Conservation (phyloP, 768 basidiomycete species). For the Tulasnella sp. region DNA sequence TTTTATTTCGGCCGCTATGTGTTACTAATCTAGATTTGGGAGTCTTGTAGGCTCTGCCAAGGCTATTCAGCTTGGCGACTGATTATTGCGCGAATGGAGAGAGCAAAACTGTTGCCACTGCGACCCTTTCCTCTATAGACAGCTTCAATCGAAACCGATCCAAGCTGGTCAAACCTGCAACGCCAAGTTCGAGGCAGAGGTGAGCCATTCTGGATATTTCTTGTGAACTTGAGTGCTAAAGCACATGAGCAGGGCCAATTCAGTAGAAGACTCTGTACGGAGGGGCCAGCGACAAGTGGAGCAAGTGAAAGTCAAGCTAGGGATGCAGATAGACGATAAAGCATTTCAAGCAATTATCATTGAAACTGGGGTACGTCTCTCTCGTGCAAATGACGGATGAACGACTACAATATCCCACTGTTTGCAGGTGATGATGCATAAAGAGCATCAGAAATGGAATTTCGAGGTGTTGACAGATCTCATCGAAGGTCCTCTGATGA, state of each 20-base stretch:
- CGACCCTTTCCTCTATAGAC: conserved; percentile 77
- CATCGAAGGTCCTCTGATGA: conserved; percentile 83
- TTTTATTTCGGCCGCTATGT: neutral
- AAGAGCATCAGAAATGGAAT: conserved; percentile 86
- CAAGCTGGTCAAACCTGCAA: conserved; percentile 45
- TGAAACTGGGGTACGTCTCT: conserved; percentile 60
- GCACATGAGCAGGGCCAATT: conserved; percentile 34
- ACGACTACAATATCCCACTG: neutral
- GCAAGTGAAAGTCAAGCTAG: conserved; percentile 75
- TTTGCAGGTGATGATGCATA: conserved; percentile 64
- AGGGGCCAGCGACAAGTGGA: conserved; percentile 85
- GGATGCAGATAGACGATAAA: conserved; percentile 91
- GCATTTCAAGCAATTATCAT: conserved; percentile 74
- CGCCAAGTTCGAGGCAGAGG: conserved; percentile 54
- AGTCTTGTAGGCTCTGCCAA: conserved; percentile 56
- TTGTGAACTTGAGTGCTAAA: conserved; percentile 29
- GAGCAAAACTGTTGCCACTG: conserved; percentile 69
- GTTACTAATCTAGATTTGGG: neutral
- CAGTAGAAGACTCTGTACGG: conserved; percentile 68
- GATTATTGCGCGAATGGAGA: conserved; percentile 57
- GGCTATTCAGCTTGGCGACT: conserved; percentile 66
- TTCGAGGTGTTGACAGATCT: conserved; percentile 79
- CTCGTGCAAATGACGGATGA: neutral
- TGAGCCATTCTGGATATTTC: conserved; percentile 23
- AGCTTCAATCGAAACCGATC: conserved; percentile 84